Conservation (phyloP, 2,329 filamentous ascomycete species). For the Talaromyces sp. region DNA sequence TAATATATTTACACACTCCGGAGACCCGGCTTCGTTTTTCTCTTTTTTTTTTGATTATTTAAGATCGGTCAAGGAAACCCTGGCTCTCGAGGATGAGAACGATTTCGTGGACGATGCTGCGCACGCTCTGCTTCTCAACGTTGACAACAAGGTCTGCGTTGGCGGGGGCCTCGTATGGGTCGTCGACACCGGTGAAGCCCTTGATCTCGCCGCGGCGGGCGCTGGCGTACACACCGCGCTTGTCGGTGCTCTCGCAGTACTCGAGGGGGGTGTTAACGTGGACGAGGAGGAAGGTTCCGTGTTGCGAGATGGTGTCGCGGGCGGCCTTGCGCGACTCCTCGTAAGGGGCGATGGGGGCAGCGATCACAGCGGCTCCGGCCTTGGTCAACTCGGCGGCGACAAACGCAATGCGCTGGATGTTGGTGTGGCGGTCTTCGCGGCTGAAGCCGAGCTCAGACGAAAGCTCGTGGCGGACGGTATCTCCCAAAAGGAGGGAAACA, state of each 20-base stretch:
- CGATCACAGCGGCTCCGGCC: conserved; percentile 89
- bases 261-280: conserved; percentile 92
- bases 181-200: conserved; percentile 97
- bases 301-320: conserved; percentile 72
- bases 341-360: conserved; percentile 92
- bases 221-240: conserved; percentile 78
- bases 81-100: conserved; percentile 84
- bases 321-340: conserved; percentile 72
- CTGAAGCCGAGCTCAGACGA: conserved; percentile 95
- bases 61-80: conserved; percentile 71
- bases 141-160: conserved; percentile 85
- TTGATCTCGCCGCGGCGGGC: conserved; percentile 88
- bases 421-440: conserved; percentile 84
- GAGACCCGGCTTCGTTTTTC: not conserved
- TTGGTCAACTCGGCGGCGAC: conserved; percentile 92
- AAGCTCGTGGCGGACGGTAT: conserved; percentile 89
- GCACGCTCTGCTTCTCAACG: conserved; percentile 76
- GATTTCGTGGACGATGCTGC: conserved; percentile 95
- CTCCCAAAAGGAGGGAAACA: conserved; percentile 89
- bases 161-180: conserved; percentile 82
- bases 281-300: conserved; percentile 89
- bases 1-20: not conserved
- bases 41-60: not conserved
- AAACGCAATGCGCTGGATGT: conserved; percentile 94
- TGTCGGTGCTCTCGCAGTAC: conserved; percentile 92